Base-by-base conservation (phyloP, 345 rosid species). In the Ricinus communis region DNA sequence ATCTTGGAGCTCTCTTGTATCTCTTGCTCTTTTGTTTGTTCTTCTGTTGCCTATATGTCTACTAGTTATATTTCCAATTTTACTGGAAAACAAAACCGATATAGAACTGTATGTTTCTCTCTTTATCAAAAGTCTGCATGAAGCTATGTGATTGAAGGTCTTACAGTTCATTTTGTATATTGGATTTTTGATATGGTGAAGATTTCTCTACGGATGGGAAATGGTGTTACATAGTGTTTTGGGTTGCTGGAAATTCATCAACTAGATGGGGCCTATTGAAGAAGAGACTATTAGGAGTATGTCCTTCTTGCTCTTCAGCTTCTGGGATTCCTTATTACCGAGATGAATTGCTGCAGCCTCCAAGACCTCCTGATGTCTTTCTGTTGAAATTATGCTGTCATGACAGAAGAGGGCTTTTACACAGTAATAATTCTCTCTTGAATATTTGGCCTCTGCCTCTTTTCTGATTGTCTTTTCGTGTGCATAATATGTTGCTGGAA, bases 161-260 rank as follows among this genome's bases (percentile, higher is more conserved):
- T 33, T 33, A 33, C 38, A 2, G 2, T 33, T 33, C 4, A 33
- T 33, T 30, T 30, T 5, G 18, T 60, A 19, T 62, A 13, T 45
- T 45, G 38, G 40, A 24, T 56, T 75, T 22, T 74, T 51, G 71
- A 31, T 79, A 69, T 69, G 72, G 59, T 82, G 86, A 76, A 94
- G 99, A 94, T 87, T 72, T 91, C 33, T 85, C 96, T 0, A 94
- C 99, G 55, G 99, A 94, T 67, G 99, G 99, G 21, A 94, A 86
- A 80, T 94, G 99, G 99, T 94, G 99, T 71, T 94, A 83, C 82
- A 19, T 94, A 80, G 89, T 94, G 71, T 87, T 94, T 66, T 94
- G 97, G 97, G 99, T 94, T 72, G 77, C 79, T 38, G 91, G 96
- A n/a, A 82, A 82, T 33, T 77, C 88, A 38, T 71, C 76, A 21